phyloP scores from a whole-genome alignment of 805 yeast species.

The Henningerozyma blattae region DNA sequence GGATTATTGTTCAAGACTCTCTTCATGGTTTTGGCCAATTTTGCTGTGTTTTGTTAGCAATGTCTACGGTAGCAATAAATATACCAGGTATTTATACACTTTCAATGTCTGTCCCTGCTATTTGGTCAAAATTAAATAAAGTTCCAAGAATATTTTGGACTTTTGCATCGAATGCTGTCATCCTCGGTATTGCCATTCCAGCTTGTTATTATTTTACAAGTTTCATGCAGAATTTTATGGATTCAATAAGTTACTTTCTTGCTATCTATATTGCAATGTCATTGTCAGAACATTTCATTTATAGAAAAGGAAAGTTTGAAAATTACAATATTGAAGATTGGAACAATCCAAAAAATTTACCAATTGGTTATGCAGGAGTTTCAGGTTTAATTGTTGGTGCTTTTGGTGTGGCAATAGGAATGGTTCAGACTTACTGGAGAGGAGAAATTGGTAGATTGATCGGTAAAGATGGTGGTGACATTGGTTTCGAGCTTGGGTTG shows the following conservation, averaged over 20 bases:
- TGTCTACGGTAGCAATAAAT: slow-evolving; percentile 84
- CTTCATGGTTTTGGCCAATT: slow-evolving; percentile 84
- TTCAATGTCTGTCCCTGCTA: slow-evolving; percentile 75
- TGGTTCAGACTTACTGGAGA: slow-evolving; percentile 74
- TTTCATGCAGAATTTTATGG: slow-evolving; percentile 81
- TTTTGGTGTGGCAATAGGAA: slow-evolving; percentile 79
- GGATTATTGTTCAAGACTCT: slow-evolving; percentile 65
- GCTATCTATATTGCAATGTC: slow-evolving; percentile 71
- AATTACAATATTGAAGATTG: slow-evolving; percentile 56
- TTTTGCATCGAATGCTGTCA: slow-evolving; percentile 54
- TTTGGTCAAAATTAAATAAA: slow-evolving; percentile 61
- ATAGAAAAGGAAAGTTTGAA: slow-evolving; percentile 41
- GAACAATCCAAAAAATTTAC: slow-evolving; percentile 45
- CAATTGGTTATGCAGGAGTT: slow-evolving; percentile 69
- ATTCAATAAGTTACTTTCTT: slow-evolving; percentile 81
- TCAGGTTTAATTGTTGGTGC: slow-evolving; percentile 72
- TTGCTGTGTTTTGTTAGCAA: slow-evolving; percentile 71
- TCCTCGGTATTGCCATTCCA: slow-evolving; percentile 82
- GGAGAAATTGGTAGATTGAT: slow-evolving; percentile 56
- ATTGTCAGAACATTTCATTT: slow-evolving; percentile 74
- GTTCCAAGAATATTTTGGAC: slow-evolving; percentile 85
- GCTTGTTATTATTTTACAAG: slow-evolving; percentile 63
- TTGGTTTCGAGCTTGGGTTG: slow-evolving; percentile 72
- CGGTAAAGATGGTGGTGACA: slow-evolving; percentile 68
- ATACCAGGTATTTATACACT: slow-evolving; percentile 91